Percentiles rank a stretch among this genome's conserved stretches.
These are phyloP conservation scores for Spathaspora arborariae DNA, from an alignment of 805 yeast species.

Conservation along the genomic window DNA sequence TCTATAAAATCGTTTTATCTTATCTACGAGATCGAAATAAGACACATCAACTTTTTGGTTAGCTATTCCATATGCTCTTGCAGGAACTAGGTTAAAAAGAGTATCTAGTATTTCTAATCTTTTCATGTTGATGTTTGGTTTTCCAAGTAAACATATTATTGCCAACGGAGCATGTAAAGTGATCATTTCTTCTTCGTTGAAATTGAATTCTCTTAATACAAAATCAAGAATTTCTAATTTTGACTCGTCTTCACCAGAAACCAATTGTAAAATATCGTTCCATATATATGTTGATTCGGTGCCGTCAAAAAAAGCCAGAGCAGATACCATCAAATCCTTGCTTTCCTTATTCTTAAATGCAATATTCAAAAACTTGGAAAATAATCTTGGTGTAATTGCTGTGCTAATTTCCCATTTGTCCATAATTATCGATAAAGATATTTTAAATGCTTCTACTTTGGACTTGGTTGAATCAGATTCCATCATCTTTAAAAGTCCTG, in stretches of 20 bases:
- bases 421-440: slow-evolving; percentile 65
- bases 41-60: not conserved
- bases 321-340: slow-evolving; percentile 51
- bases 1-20: slow-evolving; percentile 17
- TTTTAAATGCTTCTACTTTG: slow-evolving; percentile 52
- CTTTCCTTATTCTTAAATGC: slow-evolving; percentile 28
- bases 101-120: slow-evolving; percentile 41
- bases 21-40: slow-evolving; percentile 13
- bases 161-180: slow-evolving; percentile 72
- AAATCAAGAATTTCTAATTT: slow-evolving; percentile 51
- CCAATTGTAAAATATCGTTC: slow-evolving; percentile 51
- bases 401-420: slow-evolving; percentile 96
- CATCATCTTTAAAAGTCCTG: slow-evolving; percentile 52
- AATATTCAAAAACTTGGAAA: slow-evolving; percentile 59
- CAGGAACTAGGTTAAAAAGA: slow-evolving; percentile 56
- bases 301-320: slow-evolving; percentile 75
- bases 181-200: slow-evolving; percentile 85
- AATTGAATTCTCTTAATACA: slow-evolving; percentile 61
- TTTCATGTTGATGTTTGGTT: slow-evolving; percentile 10
- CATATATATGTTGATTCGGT: slow-evolving; percentile 81
- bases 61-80: slow-evolving; percentile 43
- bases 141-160: slow-evolving; percentile 44
- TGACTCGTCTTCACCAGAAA: slow-evolving; percentile 21
- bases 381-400: slow-evolving; percentile 61
- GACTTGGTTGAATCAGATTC: slow-evolving; percentile 24